Percentiles rank a stretch among this genome's conserved stretches.
Conservation (phyloP, 1,284 basidiomycete genomes). For the Schizophyllum amplum region DNA sequence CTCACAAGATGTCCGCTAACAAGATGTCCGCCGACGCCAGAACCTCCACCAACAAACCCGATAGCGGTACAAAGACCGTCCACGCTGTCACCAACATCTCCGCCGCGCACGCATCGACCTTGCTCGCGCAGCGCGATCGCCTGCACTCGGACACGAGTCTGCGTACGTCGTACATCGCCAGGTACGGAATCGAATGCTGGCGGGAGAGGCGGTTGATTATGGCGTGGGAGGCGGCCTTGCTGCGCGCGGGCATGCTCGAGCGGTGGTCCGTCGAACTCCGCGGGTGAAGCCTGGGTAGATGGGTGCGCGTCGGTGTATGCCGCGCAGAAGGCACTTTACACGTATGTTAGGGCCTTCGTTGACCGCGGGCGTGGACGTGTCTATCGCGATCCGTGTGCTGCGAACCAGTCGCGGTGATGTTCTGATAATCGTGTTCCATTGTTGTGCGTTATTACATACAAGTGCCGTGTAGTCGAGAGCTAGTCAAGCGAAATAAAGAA, state of each 20-base stretch:
- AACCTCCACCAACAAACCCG: constrained; percentile 22
- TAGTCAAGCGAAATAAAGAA: not conserved
- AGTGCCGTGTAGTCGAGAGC: not conserved
- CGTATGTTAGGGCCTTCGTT: not conserved
- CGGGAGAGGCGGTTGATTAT: constrained; percentile 38
- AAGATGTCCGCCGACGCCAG: constrained; percentile 22
- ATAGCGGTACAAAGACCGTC: constrained; percentile 21
- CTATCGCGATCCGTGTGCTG: no score
- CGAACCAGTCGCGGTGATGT: no score
- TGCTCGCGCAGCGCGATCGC: constrained; percentile 24
- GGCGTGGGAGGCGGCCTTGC: constrained; percentile 44
- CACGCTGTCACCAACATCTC: constrained; percentile 36
- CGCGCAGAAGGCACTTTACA: no score
- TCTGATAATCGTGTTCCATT: no score
- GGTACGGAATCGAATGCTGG: constrained; percentile 33
- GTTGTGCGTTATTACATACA: not conserved
- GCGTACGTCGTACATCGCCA: constrained; percentile 24
- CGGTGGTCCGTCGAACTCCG: constrained; percentile 23
- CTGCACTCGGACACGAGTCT: constrained; percentile 19
- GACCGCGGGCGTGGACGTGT: not conserved
- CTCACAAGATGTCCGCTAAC: constrained; percentile 24
- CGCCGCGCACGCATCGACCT: constrained; percentile 21
- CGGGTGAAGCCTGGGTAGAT: not conserved
- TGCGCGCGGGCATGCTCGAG: constrained; percentile 26
- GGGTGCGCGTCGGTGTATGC: no score